A percentile compares a stretch with the other conserved stretches of the same genome.
Evolutionary conservation across 768 basidiomycete genomes (phyloP).

Genomic region (Daedalea quercina): DNA sequence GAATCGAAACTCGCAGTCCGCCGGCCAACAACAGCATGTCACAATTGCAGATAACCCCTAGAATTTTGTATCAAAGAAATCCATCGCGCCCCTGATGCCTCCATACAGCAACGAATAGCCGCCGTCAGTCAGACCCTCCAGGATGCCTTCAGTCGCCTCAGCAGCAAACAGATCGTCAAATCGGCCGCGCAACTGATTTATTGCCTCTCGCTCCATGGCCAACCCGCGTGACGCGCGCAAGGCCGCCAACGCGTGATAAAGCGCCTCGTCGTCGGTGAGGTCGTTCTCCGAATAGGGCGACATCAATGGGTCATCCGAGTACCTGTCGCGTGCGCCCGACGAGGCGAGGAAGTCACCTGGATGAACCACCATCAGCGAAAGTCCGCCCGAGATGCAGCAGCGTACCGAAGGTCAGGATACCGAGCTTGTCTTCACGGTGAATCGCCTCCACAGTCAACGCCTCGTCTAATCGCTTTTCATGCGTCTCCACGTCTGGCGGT

Average conservation of each 20-base stretch:
- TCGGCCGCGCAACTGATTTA: background rate
- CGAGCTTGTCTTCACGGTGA: constrained; percentile 42
- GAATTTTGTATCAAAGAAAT: constrained; percentile 7
- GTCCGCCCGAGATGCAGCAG: constrained; percentile 7
- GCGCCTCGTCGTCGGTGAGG: constrained; percentile 30
- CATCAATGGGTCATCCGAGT: constrained; percentile 20
- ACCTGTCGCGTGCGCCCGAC: constrained; percentile 7
- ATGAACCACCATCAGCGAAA: background rate
- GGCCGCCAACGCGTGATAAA: constrained; percentile 26
- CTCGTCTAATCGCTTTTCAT: constrained; percentile 9
- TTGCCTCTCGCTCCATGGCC: background rate
- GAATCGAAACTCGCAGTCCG: too few relatives aligned
- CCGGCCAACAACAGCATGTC: too few relatives aligned
- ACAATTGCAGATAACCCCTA: background rate
- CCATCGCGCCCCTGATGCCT: constrained; percentile 17
- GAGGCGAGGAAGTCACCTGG: background rate
- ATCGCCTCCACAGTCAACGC: constrained; percentile 32
- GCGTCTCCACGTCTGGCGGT: constrained; percentile 13
- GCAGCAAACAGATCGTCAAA: constrained; percentile 11
- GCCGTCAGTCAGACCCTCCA: constrained; percentile 9
- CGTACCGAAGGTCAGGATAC: constrained; percentile 40
- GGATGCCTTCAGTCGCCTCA: constrained; percentile 5
- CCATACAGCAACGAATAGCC: constrained; percentile 15
- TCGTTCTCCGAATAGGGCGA: constrained; percentile 31
- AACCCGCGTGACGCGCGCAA: constrained; percentile 15